Conservation (phyloP, 495 filamentous ascomycete species). For the Podospora didyma region DNA sequence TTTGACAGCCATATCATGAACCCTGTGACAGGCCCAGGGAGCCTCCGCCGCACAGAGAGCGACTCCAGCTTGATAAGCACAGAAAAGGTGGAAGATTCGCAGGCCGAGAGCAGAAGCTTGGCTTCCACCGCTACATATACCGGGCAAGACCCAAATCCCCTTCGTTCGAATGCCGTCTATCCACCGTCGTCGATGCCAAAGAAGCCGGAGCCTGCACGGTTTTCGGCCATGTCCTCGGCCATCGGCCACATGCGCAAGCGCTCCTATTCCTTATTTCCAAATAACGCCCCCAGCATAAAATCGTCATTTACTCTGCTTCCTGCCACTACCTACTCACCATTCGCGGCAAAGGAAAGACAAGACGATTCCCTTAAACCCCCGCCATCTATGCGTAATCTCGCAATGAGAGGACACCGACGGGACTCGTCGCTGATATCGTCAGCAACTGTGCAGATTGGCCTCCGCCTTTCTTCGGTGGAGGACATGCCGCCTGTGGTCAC, state of each 20-base stretch:
- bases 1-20: slow-evolving; percentile 31
- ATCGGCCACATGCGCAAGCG: slow-evolving; percentile 31
- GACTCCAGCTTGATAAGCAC: slow-evolving; percentile 28
- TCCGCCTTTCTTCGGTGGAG: slow-evolving; percentile 43
- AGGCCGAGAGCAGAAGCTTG: slow-evolving; percentile 10
- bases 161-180: slow-evolving; percentile 32
- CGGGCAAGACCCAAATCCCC: slow-evolving; percentile 23
- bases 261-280: slow-evolving; percentile 41
- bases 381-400: slow-evolving; percentile 33
- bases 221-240: slow-evolving; percentile 15
- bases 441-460: slow-evolving; percentile 46
- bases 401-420: slow-evolving; percentile 31
- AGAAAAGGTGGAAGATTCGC: slow-evolving; percentile 25
- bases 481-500: slow-evolving; percentile 32
- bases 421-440: slow-evolving; percentile 43
- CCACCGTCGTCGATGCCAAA: slow-evolving; percentile 18
- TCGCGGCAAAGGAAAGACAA: slow-evolving; percentile 13
- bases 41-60: slow-evolving; percentile 29
- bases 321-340: slow-evolving; percentile 40
- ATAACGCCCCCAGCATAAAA: slow-evolving; percentile 22
- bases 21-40: slow-evolving; percentile 20
- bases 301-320: slow-evolving; percentile 34
- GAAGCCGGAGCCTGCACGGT: slow-evolving; percentile 27
- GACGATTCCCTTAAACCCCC: slow-evolving; percentile 35
- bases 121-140: slow-evolving; percentile 10